Evolutionary conservation across 2,329 filamentous ascomycete genomes (phyloP).

Genomic region (Anthostomella pinea): DNA sequence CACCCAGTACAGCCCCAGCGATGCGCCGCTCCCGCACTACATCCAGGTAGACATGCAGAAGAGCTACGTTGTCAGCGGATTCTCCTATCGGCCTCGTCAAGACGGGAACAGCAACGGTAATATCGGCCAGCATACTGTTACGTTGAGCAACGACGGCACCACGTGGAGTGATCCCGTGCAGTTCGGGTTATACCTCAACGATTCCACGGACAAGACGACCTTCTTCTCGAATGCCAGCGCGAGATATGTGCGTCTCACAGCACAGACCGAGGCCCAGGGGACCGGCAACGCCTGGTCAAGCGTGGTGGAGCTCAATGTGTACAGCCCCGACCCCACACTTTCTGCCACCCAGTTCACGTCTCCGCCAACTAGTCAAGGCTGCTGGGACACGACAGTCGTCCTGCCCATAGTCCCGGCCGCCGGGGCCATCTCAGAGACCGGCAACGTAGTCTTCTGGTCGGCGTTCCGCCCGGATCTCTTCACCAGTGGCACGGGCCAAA

Average conservation of each 20-base stretch:
- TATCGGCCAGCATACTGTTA: slow-evolving; percentile 30
- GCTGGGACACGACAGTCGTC: slow-evolving; percentile 35
- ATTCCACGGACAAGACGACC: slow-evolving; percentile 29
- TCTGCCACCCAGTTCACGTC: slow-evolving; percentile 14
- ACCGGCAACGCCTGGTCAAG: slow-evolving; percentile 29
- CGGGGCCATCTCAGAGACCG: slow-evolving; percentile 25
- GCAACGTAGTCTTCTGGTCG: slow-evolving; percentile 28
- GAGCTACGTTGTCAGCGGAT: slow-evolving; percentile 26
- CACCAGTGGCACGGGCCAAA: slow-evolving; percentile 16
- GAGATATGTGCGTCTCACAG: slow-evolving; percentile 31
- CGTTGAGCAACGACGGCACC: slow-evolving; percentile 27
- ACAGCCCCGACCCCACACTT: slow-evolving; percentile 21
- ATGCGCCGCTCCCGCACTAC: slow-evolving; percentile 25
- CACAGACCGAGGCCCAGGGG: slow-evolving; percentile 27
- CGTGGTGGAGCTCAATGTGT: slow-evolving; percentile 33
- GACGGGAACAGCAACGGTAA: slow-evolving; percentile 25
- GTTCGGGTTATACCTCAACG: slow-evolving; percentile 29
- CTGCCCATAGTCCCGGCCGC: slow-evolving; percentile 37
- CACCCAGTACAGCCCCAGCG: slow-evolving; percentile 18
- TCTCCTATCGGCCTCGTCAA: slow-evolving; percentile 31
- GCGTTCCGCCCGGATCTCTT: slow-evolving; percentile 19
- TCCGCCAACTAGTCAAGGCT: slow-evolving; percentile 23
- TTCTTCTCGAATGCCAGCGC: slow-evolving; percentile 31
- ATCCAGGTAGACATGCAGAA: slow-evolving; percentile 32
- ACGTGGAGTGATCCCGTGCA: slow-evolving; percentile 28